These are phyloP conservation scores for Pseudoneurospora amorphoporcata DNA, from an alignment of 495 filamentous ascomycete species.

Conservation along the genomic window DNA sequence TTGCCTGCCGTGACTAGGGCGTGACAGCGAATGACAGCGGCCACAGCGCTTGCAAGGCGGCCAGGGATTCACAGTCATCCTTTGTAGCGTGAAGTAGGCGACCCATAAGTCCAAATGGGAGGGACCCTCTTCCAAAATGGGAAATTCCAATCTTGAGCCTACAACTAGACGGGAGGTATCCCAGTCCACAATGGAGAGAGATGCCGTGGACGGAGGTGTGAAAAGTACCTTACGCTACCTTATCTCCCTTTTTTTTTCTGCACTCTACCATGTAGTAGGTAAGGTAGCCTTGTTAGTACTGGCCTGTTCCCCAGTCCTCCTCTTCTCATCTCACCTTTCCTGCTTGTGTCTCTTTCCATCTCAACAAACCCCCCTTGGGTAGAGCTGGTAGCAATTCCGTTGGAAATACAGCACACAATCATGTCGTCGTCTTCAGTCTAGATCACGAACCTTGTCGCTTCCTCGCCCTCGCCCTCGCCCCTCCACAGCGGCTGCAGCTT, in stretches of 20 bases:
- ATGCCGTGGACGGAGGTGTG: not conserved
- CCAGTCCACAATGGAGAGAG: not conserved
- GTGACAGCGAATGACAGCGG: not conserved
- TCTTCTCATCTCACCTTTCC: not conserved
- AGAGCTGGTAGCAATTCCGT: not conserved
- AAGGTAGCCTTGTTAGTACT: not conserved
- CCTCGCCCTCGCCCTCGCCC: not conserved
- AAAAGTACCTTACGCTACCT: not conserved
- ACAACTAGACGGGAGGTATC: not conserved
- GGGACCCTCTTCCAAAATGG: not conserved
- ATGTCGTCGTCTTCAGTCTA: not conserved
- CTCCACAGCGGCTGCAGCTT: not conserved
- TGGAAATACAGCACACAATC: not conserved
- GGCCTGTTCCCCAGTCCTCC: not conserved
- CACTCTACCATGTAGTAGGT: no score
- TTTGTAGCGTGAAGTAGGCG: not conserved
- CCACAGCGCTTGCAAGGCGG: not conserved
- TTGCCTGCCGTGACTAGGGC: not conserved
- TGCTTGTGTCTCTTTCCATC: not conserved
- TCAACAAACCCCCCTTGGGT: not conserved
- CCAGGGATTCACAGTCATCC: not conserved
- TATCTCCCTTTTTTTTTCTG: not conserved
- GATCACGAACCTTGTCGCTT: not conserved
- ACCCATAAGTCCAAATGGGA: not conserved
- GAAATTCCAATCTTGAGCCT: not conserved